Evolutionary conservation across 2,329 filamentous ascomycete species (phyloP).

Genomic region (Neofusicoccum parvum): DNA sequence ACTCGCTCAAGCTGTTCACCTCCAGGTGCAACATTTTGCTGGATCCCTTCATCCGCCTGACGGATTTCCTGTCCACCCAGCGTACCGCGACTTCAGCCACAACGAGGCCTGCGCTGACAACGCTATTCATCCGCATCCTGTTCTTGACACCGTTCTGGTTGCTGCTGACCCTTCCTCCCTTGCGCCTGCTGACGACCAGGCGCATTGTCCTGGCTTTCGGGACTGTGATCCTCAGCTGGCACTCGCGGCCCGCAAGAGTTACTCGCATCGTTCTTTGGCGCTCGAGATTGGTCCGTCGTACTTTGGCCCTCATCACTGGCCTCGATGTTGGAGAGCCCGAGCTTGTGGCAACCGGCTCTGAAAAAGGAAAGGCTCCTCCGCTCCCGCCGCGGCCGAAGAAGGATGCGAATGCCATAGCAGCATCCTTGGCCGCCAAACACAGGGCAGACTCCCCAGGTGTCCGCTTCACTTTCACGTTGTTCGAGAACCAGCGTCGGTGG

Average conservation of each 20-base stretch:
- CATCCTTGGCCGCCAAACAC: conserved; percentile 45
- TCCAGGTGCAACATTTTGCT: conserved; percentile 88
- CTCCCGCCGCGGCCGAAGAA: conserved; percentile 46
- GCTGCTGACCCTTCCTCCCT: conserved; percentile 75
- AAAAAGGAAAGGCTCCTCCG: conserved; percentile 36
- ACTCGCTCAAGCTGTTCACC: conserved; percentile 87
- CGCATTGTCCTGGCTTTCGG: conserved; percentile 83
- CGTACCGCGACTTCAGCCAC: conserved; percentile 88
- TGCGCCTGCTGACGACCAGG: conserved; percentile 83
- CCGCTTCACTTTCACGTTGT: conserved; percentile 94
- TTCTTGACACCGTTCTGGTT: conserved; percentile 90
- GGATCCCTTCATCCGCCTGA: conserved; percentile 84
- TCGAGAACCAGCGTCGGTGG: conserved; percentile 96
- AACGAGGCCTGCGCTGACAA: conserved; percentile 84
- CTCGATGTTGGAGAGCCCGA: conserved; percentile 64
- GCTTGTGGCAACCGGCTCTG: conserved; percentile 7
- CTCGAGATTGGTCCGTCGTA: conserved; percentile 70
- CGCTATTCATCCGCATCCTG: conserved; percentile 84
- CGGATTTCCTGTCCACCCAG: conserved; percentile 91
- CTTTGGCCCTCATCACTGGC: conserved; percentile 76
- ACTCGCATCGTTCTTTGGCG: conserved; percentile 89
- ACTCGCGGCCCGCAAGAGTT: conserved; percentile 82
- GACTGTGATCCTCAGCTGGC: conserved; percentile 86
- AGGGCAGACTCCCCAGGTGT: conserved; percentile 68
- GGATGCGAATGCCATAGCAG: conserved; percentile 50